Evolutionary conservation across 768 basidiomycete genomes (phyloP), one percentile per base, ranked within the genome.

Genomic region (Suillus cothurnatus): DNA sequence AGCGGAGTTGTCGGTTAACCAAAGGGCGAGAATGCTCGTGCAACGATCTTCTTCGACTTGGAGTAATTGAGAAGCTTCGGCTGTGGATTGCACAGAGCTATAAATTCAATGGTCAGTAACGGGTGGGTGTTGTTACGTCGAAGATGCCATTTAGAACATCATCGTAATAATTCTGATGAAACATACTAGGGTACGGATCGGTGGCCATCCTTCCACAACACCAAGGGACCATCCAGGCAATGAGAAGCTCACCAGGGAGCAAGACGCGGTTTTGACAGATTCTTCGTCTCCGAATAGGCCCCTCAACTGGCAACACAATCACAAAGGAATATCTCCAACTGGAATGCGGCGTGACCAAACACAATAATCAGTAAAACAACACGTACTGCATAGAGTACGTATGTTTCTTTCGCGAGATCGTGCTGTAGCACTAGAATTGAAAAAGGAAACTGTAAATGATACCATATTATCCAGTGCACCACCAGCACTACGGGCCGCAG

Each of bases 11-110:
- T 83, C 81, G 11, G 86, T 81, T 7, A 90, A 39, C 88, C 92
- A 14, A 94, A 85, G 11, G 93, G 93, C 11, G 90, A 94, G 74
- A 91, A 95, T 1, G 93, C 92, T 74, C 92, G 83, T 0, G 90
- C 81, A 59, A 88, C 78, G 71, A 95, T 94, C 31, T 80, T 81
- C 73, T 93, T 87, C 21, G 82, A 80, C 72, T 83, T 82, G 67
- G 91, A 80, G 77, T 85, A 94, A 15, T 79, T 77, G 50, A 88
- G 62, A 60, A 93, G 83, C 58, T 86, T 82, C 76, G 86, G 89
- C 71, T 92, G 88, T 1, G 90, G 90, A 74, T 90, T 88, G 76
- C 88, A 91, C 32, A 89, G 58, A 94, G 81, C 88, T 93, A 65
- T 45, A 45, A 3, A 19, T 32, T 17, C 9, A 19, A 43, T 6